A percentile compares a stretch with the other conserved stretches of the same genome.
phyloP scores from a whole-genome alignment of 2,329 filamentous ascomycete species.

The Coleophoma crateriformis region DNA sequence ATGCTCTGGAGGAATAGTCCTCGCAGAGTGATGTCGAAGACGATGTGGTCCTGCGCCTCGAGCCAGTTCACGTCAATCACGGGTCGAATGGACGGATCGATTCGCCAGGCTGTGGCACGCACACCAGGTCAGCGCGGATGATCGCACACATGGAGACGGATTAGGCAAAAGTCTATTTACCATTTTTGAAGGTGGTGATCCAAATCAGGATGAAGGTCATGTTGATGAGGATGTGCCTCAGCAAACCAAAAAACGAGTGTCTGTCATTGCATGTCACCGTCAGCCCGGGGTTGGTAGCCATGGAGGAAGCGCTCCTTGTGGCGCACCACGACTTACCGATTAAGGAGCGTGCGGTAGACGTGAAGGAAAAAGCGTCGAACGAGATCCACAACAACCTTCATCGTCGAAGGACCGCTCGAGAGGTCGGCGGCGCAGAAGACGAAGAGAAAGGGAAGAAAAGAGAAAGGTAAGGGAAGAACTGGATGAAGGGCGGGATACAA shows the following conservation, averaged over 20 bases:
- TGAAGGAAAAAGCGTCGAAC: conserved; percentile 17
- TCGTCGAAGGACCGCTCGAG: conserved; percentile 2
- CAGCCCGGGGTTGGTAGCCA: neutral
- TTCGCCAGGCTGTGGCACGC: conserved; percentile 15
- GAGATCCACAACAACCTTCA: conserved; percentile 8
- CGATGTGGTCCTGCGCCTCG: conserved; percentile 14
- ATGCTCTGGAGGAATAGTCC: conserved; percentile 17
- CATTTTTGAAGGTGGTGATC: conserved; percentile 25
- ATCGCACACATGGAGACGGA: neutral
- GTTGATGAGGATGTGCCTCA: conserved; percentile 21
- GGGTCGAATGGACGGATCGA: conserved; percentile 20
- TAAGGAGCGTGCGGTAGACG: conserved; percentile 19
- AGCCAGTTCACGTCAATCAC: conserved; percentile 19
- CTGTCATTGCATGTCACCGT: conserved; percentile 5
- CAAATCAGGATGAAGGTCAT: conserved; percentile 21
- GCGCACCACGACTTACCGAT: conserved; percentile 9
- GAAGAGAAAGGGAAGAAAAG: neutral
- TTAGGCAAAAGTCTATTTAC: conserved; percentile 3
- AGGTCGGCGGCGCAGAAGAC: neutral
- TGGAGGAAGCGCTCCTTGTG: too few species aligned
- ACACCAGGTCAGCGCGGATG: neutral
- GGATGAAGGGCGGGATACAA: neutral
- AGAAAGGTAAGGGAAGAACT: neutral
- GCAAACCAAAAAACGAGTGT: conserved; percentile 21
- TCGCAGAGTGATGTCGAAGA: conserved; percentile 16